Percentiles rank a stretch among this genome's conserved stretches.
Evolutionary conservation across 768 basidiomycete genomes (phyloP).

Genomic region (Pisolithus sp.): DNA sequence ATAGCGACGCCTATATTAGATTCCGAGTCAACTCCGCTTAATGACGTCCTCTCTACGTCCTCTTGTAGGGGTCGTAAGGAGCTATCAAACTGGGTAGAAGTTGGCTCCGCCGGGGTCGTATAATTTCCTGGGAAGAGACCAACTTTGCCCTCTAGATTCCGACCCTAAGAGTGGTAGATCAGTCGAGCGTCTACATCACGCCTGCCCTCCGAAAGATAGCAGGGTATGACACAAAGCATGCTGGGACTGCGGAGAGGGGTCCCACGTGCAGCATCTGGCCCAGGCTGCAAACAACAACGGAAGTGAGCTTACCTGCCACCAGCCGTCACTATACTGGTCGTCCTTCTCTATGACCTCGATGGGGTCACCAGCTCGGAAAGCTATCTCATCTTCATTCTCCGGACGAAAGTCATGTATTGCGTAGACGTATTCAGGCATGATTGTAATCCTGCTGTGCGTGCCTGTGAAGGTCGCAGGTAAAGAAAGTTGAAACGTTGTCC

Average conservation of each 20-base stretch:
- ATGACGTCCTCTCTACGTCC: slow-evolving; percentile 37
- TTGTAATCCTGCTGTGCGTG: slow-evolving; percentile 1
- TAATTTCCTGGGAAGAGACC: slow-evolving; percentile 92
- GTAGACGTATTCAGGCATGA: slow-evolving; percentile 80
- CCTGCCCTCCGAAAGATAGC: not conserved
- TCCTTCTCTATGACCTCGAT: slow-evolving; percentile 92
- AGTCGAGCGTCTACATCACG: not conserved
- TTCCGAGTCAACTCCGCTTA: slow-evolving; percentile 16
- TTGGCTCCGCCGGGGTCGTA: slow-evolving; percentile 56
- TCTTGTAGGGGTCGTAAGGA: slow-evolving; percentile 42
- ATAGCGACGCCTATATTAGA: slow-evolving; percentile 23
- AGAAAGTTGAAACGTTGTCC: not conserved
- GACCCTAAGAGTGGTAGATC: slow-evolving; percentile 47
- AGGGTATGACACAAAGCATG: not conserved
- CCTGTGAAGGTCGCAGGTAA: not conserved
- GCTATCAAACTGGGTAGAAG: slow-evolving; percentile 13
- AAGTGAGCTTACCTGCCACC: slow-evolving; percentile 70
- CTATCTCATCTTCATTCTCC: slow-evolving; percentile 91
- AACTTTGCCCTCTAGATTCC: slow-evolving; percentile 71
- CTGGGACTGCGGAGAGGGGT: not conserved
- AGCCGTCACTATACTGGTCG: slow-evolving; percentile 88
- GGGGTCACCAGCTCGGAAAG: slow-evolving; percentile 77
- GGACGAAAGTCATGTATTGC: slow-evolving; percentile 84
- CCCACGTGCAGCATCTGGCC: not conserved
- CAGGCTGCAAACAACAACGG: slow-evolving; percentile 5